Evolutionary conservation across 176 grass and related monocot genomes (phyloP), one percentile per base, ranked within the genome.

Genomic region (Carex cristatella): DNA sequence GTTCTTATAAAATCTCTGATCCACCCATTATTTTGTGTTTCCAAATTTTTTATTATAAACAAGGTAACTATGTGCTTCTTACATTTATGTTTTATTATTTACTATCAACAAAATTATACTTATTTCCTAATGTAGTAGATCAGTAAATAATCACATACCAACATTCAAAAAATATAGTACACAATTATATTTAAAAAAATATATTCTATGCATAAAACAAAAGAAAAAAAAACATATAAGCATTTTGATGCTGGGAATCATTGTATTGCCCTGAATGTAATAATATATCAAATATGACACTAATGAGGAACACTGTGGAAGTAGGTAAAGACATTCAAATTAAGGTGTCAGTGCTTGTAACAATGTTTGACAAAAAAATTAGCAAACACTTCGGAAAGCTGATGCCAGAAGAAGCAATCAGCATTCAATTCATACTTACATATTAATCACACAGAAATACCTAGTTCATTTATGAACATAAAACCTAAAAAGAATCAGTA

Each of bases 331-430:
- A 16, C 35, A 7, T n/a, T 71, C 16, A 71, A 42, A 70, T 38
- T 70, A 40, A 71, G 68, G 61, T 19, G 68, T 18, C 68, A 71
- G 68, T 44, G 65, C 28, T 67, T 67, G 65, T 67, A 67, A 67
- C 35, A n/a, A 44, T 15, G 68, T 71, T 38, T 10, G 16, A 71
- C 2, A 71, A 71, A 71, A 69, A 44, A 71, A 44, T 46, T 71
- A 42, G 35, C 16, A 44, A 71, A 71, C 68, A 46, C 7, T 71
- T 71, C 7, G 38, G 14, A 71, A 71, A 71, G 68, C 16, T 71
- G 68, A 71, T 40, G 35, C 7, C 32, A 44, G 16, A 44, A 71
- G 15, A 18, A 71, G 37, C 68, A 44, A 69, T 42, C 67, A 42
- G 35, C 33, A 71, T 71, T 67, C 37, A 71, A 18, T 46, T 71